Evolutionary conservation across 352 stramenopile species (phyloP).

Genomic region (Pythium folliculosum): DNA sequence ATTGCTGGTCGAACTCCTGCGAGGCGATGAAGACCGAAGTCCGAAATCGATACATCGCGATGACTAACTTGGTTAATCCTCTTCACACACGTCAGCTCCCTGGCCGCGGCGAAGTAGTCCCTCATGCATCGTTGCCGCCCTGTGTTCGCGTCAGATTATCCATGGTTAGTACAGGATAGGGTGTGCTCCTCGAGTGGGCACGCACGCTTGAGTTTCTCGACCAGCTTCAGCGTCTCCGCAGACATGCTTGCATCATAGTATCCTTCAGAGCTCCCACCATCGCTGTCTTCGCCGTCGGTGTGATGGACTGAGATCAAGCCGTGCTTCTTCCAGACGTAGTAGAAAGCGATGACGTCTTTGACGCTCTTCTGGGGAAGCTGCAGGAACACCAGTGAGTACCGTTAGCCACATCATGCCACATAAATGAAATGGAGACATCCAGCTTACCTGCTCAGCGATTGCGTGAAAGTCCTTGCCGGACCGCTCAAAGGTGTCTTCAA

Average conservation of each 20-base stretch:
- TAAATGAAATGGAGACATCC: background rate
- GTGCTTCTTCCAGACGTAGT: slow-evolving; percentile 89
- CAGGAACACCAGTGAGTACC: background rate
- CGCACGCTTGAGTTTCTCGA: slow-evolving; percentile 67
- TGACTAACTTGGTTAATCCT: slow-evolving; percentile 37
- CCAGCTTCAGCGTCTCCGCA: slow-evolving; percentile 54
- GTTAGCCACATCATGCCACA: background rate
- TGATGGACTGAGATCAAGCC: slow-evolving; percentile 24
- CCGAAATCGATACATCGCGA: slow-evolving; percentile 27
- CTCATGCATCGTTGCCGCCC: slow-evolving; percentile 66
- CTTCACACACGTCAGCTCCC: slow-evolving; percentile 39
- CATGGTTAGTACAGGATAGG: background rate
- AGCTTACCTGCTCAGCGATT: slow-evolving; percentile 63
- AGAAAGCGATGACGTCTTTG: slow-evolving; percentile 74
- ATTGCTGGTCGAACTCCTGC: slow-evolving; percentile 51
- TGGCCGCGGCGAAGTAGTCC: slow-evolving; percentile 64
- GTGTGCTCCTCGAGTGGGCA: background rate
- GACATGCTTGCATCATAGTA: slow-evolving; percentile 60
- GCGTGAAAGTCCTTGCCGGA: slow-evolving; percentile 81
- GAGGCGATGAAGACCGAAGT: slow-evolving; percentile 58
- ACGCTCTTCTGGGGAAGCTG: slow-evolving; percentile 67
- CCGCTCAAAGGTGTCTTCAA: slow-evolving; percentile 73
- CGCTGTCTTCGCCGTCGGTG: slow-evolving; percentile 24
- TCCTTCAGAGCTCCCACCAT: slow-evolving; percentile 20
- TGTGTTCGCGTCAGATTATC: slow-evolving; percentile 15